A percentile compares a stretch with the other conserved stretches of the same genome.
Evolutionary conservation across 306 rosid species (phyloP).

Genomic region (Sophora flavescens): DNA sequence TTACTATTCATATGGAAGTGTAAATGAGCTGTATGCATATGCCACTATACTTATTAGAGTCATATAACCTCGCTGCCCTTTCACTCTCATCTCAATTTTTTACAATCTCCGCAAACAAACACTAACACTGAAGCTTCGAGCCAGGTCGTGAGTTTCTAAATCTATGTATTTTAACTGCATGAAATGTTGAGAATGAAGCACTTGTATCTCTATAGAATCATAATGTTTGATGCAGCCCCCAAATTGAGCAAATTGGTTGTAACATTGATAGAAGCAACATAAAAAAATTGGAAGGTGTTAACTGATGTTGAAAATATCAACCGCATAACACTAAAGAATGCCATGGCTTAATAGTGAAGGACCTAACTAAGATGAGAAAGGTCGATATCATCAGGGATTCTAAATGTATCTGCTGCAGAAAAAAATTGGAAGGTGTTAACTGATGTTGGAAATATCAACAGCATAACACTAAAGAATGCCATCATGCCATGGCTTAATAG

Average conservation of each 20-base stretch:
- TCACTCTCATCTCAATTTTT: not conserved
- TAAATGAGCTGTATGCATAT: not conserved
- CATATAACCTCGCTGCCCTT: not conserved
- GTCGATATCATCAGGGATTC: constrained; percentile 76
- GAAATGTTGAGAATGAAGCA: constrained; percentile 6
- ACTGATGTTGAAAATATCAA: not conserved
- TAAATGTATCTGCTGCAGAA: constrained; percentile 82
- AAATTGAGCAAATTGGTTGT: constrained; percentile 11
- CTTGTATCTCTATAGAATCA: constrained; percentile 22
- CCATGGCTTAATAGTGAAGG: not conserved
- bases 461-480: not conserved
- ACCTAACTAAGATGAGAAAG: constrained; percentile 74
- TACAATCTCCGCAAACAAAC: not conserved
- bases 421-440: constrained; percentile 16
- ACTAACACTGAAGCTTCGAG: not conserved
- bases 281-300: constrained; percentile 18
- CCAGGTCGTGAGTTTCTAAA: constrained; percentile 16
- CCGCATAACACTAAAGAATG: constrained; percentile 3
- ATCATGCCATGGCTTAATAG: not conserved
- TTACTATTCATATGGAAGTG: not conserved
- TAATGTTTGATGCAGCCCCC: not conserved
- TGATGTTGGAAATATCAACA: not conserved
- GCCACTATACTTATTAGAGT: not conserved
- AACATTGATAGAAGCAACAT: not conserved
- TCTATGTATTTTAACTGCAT: constrained; percentile 8